Percentiles rank a stretch among this genome's conserved stretches.
Conservation (phyloP, 371 early-diverging fungal genomes). For the Mucor irregularis region DNA sequence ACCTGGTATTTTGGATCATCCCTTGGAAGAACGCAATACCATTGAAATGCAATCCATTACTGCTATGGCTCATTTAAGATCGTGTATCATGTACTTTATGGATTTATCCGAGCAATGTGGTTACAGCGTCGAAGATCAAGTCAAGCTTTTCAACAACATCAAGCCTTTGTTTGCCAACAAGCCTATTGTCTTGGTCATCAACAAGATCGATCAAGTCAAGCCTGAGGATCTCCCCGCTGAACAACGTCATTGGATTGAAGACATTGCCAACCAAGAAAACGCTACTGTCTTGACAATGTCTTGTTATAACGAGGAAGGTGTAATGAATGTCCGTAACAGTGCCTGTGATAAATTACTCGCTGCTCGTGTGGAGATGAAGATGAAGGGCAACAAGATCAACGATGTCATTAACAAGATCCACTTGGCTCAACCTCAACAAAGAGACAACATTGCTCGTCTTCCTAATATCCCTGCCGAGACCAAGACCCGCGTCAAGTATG, state of each 20-base stretch:
- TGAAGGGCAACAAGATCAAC: slow-evolving; percentile 88
- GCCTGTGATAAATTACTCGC: slow-evolving; percentile 95
- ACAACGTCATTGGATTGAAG: slow-evolving; percentile 76
- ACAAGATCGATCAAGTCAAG: slow-evolving; percentile 94
- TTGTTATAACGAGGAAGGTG: slow-evolving; percentile 93
- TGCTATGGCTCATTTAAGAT: slow-evolving; percentile 98
- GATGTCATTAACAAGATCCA: slow-evolving; percentile 95
- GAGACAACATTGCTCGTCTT: slow-evolving; percentile 86
- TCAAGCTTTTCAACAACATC: slow-evolving; percentile 93
- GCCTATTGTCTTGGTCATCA: slow-evolving; percentile 95
- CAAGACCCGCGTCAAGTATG: slow-evolving; percentile 70
- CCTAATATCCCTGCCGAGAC: slow-evolving; percentile 86
- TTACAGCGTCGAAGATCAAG: slow-evolving; percentile 95
- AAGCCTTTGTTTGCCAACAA: slow-evolving; percentile 99
- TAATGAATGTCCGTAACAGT: slow-evolving; percentile 91
- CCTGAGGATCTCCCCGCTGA: slow-evolving; percentile 77
- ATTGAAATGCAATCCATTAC: slow-evolving; percentile 99
- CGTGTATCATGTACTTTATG: slow-evolving; percentile 98
- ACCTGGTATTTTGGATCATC: slow-evolving; percentile 99
- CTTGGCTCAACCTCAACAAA: slow-evolving; percentile 82
- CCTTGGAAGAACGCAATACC: slow-evolving; percentile 99
- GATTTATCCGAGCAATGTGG: slow-evolving; percentile 99
- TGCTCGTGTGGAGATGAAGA: slow-evolving; percentile 94
- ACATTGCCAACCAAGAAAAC: slow-evolving; percentile 68
- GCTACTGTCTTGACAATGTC: slow-evolving; percentile 83